Evolutionary conservation across 805 yeast species (phyloP).

Genomic region (Lipomyces chichibuensis): DNA sequence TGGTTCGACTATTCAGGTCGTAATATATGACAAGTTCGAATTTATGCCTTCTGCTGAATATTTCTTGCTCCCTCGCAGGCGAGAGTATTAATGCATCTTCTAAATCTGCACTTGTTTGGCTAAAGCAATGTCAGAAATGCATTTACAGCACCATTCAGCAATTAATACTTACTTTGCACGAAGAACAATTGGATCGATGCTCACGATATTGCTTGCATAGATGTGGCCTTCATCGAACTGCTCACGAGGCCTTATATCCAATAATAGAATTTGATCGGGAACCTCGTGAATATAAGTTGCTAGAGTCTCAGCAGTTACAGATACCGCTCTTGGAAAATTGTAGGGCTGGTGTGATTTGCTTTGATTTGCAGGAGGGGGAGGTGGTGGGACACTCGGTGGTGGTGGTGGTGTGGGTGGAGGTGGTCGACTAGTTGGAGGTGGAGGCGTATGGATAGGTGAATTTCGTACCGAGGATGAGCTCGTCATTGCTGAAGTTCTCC

Average conservation of each 20-base stretch:
- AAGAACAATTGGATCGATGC: conserved; percentile 73
- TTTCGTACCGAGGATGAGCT: background rate
- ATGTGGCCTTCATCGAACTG: conserved; percentile 70
- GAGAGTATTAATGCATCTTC: conserved; percentile 62
- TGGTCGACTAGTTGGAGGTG: background rate
- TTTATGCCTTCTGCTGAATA: conserved; percentile 56
- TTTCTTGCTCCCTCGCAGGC: conserved; percentile 56
- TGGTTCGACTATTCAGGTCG: conserved; percentile 47
- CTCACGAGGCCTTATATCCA: conserved; percentile 69
- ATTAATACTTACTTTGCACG: conserved; percentile 41
- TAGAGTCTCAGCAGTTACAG: conserved; percentile 39
- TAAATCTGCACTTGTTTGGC: conserved; percentile 65
- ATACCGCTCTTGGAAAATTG: conserved; percentile 40
- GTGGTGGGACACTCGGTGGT: background rate
- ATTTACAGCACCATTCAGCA: background rate
- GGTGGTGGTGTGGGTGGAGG: background rate
- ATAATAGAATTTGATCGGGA: conserved; percentile 53
- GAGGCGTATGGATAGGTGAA: background rate
- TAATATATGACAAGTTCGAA: conserved; percentile 71
- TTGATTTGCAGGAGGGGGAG: conserved; percentile 1
- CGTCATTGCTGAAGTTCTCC: background rate
- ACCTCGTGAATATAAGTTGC: conserved; percentile 35
- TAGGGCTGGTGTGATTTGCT: conserved; percentile 1
- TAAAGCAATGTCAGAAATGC: conserved; percentile 16
- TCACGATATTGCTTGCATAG: conserved; percentile 58